These are phyloP conservation scores for Axilococcus clingmanii DNA, from an alignment of 139 green algal species.

Conservation along the genomic window DNA sequence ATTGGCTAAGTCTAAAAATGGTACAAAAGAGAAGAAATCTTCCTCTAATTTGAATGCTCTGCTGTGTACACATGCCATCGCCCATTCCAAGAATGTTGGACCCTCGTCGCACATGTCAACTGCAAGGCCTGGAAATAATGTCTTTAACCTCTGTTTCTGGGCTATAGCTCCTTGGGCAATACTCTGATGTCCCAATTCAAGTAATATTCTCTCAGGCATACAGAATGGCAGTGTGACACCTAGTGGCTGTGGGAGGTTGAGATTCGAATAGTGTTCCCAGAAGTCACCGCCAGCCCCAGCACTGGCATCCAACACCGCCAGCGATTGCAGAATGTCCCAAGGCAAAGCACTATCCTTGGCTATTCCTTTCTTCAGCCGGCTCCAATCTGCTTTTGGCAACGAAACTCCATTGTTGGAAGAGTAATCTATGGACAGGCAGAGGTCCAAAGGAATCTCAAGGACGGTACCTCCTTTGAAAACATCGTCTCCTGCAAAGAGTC, in stretches of 20 bases:
- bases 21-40: conserved; percentile 39
- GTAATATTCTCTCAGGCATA: conserved; percentile 28
- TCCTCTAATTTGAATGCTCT: conserved; percentile 27
- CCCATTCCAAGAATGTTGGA: conserved; percentile 41
- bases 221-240: conserved; percentile 44
- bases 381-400: conserved; percentile 19
- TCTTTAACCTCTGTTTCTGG: conserved; percentile 36
- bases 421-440: conserved; percentile 43
- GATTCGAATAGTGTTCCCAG: conserved; percentile 31
- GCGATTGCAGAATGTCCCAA: conserved; percentile 52
- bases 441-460: conserved; percentile 21
- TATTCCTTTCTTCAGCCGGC: conserved; percentile 6
- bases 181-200: conserved; percentile 40
- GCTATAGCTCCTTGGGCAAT: conserved; percentile 28
- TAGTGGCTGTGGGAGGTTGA: conserved; percentile 39
- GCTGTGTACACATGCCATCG: conserved; percentile 45
- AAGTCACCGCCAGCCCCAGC: conserved; percentile 33
- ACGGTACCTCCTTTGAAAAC: conserved; percentile 15
- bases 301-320: conserved; percentile 48
- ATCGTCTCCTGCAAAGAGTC: not conserved
- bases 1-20: conserved; percentile 55
- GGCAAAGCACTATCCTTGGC: conserved; percentile 25
- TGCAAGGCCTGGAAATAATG: conserved; percentile 33
- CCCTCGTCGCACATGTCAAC: conserved; percentile 12
- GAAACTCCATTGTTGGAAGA: conserved; percentile 13